phyloP scores from a whole-genome alignment of 2,329 filamentous ascomycete genomes.

The Botrytis sinoallii region DNA sequence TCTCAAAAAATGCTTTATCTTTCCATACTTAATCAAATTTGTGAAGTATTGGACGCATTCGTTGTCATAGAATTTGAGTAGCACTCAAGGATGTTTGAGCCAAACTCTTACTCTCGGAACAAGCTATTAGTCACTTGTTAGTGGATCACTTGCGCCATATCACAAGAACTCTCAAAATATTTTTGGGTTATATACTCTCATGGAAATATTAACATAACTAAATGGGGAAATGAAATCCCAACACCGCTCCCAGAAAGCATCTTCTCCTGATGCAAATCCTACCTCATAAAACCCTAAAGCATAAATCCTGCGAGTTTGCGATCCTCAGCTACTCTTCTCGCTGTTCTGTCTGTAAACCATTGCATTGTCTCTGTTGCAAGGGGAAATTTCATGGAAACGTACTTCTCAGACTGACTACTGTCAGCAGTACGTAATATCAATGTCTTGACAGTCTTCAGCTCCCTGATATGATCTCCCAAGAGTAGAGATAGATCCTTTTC shows the following conservation, averaged over 20 bases:
- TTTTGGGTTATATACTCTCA: too few relatives aligned
- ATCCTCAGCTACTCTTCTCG: background rate
- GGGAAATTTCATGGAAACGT: background rate
- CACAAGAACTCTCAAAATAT: too few relatives aligned
- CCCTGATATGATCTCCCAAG: background rate
- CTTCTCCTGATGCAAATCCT: background rate
- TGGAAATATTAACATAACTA: background rate
- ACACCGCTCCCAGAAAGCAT: background rate
- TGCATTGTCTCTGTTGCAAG: background rate
- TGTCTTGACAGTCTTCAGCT: background rate
- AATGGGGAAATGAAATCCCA: background rate
- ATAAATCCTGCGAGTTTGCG: background rate
- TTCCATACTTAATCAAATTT: background rate
- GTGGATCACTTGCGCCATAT: background rate
- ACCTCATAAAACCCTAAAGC: background rate
- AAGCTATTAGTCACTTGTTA: background rate
- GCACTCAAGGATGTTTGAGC: rapidly evolving
- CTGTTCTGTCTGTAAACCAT: background rate
- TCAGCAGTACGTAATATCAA: background rate
- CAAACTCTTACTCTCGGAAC: background rate
- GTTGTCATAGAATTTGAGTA: background rate
- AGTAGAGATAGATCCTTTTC: background rate
- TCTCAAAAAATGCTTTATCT: background rate
- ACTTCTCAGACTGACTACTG: background rate
- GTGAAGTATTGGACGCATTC: rapidly evolving